These are phyloP conservation scores for Fusarium torreyae DNA, from an alignment of 2,329 filamentous ascomycete genomes.

Conservation along the genomic window DNA sequence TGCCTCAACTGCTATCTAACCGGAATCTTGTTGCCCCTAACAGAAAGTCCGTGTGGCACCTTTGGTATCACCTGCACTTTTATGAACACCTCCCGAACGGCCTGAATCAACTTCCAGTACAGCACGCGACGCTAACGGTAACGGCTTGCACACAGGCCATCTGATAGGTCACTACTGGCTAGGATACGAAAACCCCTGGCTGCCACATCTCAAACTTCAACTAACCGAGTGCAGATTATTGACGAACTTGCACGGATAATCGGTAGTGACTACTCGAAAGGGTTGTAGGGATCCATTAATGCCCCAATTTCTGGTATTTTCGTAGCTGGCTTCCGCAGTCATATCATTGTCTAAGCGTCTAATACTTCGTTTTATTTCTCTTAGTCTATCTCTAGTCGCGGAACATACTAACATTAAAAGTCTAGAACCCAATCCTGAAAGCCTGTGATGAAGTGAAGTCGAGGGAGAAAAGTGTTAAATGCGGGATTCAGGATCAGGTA, in stretches of 20 bases:
- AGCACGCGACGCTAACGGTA: slow-evolving; percentile 35
- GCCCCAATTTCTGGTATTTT: too few species aligned
- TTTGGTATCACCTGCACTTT: slow-evolving; percentile 35
- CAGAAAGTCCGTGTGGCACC: slow-evolving; percentile 26
- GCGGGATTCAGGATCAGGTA: slow-evolving; percentile 12
- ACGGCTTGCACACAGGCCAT: slow-evolving; percentile 11
- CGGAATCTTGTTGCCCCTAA: slow-evolving; percentile 20
- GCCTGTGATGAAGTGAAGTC: slow-evolving; percentile 2
- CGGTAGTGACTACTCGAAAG: too few species aligned
- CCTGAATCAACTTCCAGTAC: slow-evolving; percentile 15
- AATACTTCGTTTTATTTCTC: too few species aligned
- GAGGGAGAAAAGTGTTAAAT: slow-evolving; percentile 10
- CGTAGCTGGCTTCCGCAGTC: too few species aligned
- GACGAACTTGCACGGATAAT: slow-evolving; percentile 20
- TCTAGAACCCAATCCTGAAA: background rate
- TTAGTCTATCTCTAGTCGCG: too few species aligned
- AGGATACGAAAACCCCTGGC: slow-evolving; percentile 26
- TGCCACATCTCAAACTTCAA: slow-evolving; percentile 24
- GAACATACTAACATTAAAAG: background rate
- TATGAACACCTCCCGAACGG: slow-evolving; percentile 15
- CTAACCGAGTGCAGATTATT: slow-evolving; percentile 27
- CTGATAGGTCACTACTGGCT: slow-evolving; percentile 28
- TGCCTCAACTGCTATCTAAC: slow-evolving; percentile 13
- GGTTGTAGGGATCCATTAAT: too few species aligned
- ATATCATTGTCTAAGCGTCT: too few species aligned